Percentiles rank a stretch among this genome's conserved stretches.
These are phyloP conservation scores for Naganishia friedmannii DNA, from an alignment of 768 basidiomycete genomes.

Conservation along the genomic window DNA sequence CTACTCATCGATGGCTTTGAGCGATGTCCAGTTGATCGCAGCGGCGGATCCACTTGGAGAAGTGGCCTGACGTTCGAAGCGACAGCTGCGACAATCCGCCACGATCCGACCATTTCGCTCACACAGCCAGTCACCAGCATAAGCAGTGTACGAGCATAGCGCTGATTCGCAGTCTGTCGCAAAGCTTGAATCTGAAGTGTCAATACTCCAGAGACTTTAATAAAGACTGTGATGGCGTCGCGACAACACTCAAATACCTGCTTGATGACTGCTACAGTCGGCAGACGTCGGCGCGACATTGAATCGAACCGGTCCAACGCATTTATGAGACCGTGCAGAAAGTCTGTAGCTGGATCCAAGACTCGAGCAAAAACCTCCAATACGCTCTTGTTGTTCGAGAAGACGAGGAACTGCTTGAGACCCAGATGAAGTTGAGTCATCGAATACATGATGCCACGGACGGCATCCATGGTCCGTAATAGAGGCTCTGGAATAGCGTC, in stretches of 20 bases:
- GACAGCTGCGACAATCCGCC: conserved; percentile 72
- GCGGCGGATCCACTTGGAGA: conserved; percentile 54
- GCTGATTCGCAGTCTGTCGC: conserved; percentile 74
- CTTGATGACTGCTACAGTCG: conserved; percentile 70
- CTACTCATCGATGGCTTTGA: conserved; percentile 24
- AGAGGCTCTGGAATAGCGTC: conserved; percentile 65
- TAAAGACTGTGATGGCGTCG: conserved; percentile 76
- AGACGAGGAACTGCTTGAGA: conserved; percentile 78
- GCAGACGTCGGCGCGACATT: conserved; percentile 63
- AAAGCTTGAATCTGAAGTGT: conserved; percentile 63
- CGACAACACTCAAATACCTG: conserved; percentile 76
- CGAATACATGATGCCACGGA: conserved; percentile 86
- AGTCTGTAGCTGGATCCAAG: conserved; percentile 75
- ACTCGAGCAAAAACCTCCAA: conserved; percentile 77
- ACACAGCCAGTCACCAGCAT: conserved; percentile 83
- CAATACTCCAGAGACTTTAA: conserved; percentile 81
- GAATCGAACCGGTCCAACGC: conserved; percentile 88
- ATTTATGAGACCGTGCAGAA: conserved; percentile 78
- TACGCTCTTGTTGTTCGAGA: conserved; percentile 76
- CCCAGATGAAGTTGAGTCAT: conserved; percentile 86
- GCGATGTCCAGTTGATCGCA: conserved; percentile 12
- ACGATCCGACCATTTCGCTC: conserved; percentile 80
- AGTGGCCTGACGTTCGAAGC: conserved; percentile 68
- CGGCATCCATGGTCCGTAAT: conserved; percentile 72
- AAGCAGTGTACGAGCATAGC: conserved; percentile 80